A percentile compares a stretch with the other conserved stretches of the same genome.
Conservation (phyloP, 2,329 filamentous ascomycete genomes). For the Ceratocystis cubensis region DNA sequence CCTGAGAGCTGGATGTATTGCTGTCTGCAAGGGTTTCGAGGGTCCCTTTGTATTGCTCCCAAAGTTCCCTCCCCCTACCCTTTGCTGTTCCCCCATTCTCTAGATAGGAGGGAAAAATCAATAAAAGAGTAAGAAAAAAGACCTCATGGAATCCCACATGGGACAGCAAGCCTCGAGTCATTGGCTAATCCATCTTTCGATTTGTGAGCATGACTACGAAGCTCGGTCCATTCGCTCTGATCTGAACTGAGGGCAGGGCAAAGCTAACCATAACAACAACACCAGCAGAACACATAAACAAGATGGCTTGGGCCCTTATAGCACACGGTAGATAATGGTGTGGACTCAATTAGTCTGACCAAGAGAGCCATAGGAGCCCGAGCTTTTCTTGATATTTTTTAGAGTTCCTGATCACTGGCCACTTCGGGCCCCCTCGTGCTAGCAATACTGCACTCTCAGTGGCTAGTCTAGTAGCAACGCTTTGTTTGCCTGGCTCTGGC, state of each 20-base stretch:
- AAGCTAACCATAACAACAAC: background rate
- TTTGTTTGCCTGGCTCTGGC: background rate
- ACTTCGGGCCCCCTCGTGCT: constrained; percentile 1
- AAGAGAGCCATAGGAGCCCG: background rate
- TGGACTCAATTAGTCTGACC: background rate
- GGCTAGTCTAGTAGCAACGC: background rate
- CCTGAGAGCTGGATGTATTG: no score
- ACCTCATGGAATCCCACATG: constrained; percentile 6
- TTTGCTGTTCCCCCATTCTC: background rate
- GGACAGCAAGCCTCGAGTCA: background rate
- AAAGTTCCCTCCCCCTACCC: background rate
- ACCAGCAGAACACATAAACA: background rate
- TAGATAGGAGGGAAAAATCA: background rate
- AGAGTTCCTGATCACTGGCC: background rate
- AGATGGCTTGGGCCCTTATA: background rate
- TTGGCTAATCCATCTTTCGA: constrained; percentile 10
- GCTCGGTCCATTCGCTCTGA: constrained; percentile 7
- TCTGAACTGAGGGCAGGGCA: background rate
- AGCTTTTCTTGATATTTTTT: background rate
- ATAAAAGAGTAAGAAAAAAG: background rate
- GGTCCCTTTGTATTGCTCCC: background rate
- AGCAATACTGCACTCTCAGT: constrained; percentile 7
- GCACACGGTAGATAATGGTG: background rate
- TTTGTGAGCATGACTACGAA: constrained; percentile 1
- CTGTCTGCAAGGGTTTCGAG: no score